Evolutionary conservation across 768 basidiomycete genomes (phyloP), one percentile per base, ranked within the genome.

Genomic region (Paxillus ammoniavirescens): DNA sequence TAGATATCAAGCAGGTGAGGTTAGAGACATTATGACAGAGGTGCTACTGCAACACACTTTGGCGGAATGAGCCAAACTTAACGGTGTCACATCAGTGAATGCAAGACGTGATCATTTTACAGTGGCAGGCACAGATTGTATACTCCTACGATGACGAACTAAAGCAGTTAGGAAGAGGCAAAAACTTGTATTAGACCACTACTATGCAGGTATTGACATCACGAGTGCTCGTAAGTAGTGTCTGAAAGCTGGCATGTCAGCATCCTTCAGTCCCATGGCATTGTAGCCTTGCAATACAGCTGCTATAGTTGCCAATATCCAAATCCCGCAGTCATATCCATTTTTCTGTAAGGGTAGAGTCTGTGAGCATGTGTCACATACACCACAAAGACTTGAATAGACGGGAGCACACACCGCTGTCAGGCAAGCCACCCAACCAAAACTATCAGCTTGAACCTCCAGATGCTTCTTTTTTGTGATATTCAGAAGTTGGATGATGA

Each of bases 281-380:
- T 56, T 31, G 37, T 38, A 45, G 1, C 63, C 65, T 14, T 56
- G 50, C 5, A 64, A 33, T 15, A 64, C 45, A 2, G 65, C 57
- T 5, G 52, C 61, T 31, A 64, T 61, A 40, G 47, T 40, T 17
- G 61, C 59, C 31, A 64, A 42, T 7, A 66, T 64, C 63, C 65
- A 68, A 10, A 68, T 21, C 4, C 65, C 65, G 49, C 67, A 66
- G 40, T 61, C 61, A 35, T 61, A 45, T 7, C 50, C 42, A 14
- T 64, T 66, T 12, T 43, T 49, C 45, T 66, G 63, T 21, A 53
- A 15, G 30, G 52, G 52, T 38, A 38, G 37, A 38, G 37, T 38
- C 37, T 38, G 37, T 15, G 37, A 38, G 31, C 2, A 33, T 7
- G 10, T 10, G 10, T 10, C 8, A 7, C 3, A 7, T 33, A 7